A percentile compares a stretch with the other conserved stretches of the same genome.
Evolutionary conservation across 2,329 filamentous ascomycete genomes (phyloP).

Genomic region (Alternaria sp.): DNA sequence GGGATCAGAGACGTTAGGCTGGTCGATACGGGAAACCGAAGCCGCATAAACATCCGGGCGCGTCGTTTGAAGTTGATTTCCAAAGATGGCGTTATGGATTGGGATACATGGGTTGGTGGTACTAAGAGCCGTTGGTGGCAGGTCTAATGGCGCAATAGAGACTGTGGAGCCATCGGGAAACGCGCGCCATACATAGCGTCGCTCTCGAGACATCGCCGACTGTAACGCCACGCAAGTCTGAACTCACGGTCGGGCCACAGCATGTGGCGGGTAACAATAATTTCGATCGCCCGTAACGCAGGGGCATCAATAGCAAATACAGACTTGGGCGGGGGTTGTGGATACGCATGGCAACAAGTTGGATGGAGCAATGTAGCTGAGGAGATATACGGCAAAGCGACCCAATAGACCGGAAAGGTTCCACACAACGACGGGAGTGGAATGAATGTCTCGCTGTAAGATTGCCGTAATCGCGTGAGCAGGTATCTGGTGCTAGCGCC

Average conservation of each 20-base stretch:
- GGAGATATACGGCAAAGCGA: neutral
- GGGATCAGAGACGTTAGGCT: constrained; percentile 1
- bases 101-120: constrained; percentile 25
- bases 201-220: constrained; percentile 28
- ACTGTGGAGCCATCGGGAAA: constrained; percentile 10
- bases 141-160: constrained; percentile 19
- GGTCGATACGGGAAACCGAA: constrained; percentile 8
- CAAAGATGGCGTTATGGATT: constrained; percentile 29
- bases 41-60: constrained; percentile 9
- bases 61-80: constrained; percentile 10
- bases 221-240: constrained; percentile 20
- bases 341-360: constrained; percentile 14
- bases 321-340: constrained; percentile 18
- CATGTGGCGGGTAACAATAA: constrained; percentile 23
- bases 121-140: constrained; percentile 32
- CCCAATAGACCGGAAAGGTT: constrained; percentile 8
- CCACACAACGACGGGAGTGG: constrained; percentile 15
- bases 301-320: constrained; percentile 25
- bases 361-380: constrained; percentile 7
- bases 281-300: constrained; percentile 20
- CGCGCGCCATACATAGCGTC: constrained; percentile 11
- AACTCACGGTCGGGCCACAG: constrained; percentile 22
- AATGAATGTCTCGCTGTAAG: constrained; percentile 18
- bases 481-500: neutral
- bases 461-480: constrained; percentile 15